A percentile compares a stretch with the other conserved stretches of the same genome.
Evolutionary conservation across 495 filamentous ascomycete genomes (phyloP).

Genomic region (Aspergillus baeticus): DNA sequence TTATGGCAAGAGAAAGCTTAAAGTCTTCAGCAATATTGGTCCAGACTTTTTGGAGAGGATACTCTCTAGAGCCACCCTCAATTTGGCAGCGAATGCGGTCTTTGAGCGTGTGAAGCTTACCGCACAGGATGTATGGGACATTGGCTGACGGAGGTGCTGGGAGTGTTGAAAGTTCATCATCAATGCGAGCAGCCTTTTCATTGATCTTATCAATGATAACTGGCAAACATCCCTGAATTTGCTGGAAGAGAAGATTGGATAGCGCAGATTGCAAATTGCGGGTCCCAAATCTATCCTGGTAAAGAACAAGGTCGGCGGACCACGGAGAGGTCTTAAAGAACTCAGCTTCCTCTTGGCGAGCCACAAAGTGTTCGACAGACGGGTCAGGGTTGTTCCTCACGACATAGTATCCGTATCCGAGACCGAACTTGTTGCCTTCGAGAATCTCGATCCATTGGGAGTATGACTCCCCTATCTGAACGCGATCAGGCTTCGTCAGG

Average conservation of each 20-base stretch:
- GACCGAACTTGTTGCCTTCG: constrained; percentile 46
- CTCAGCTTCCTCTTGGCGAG: constrained; percentile 53
- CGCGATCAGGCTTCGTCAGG: constrained; percentile 75
- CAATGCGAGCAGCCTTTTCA: constrained; percentile 44
- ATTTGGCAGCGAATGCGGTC: constrained; percentile 31
- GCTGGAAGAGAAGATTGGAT: constrained; percentile 50
- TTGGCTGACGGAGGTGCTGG: constrained; percentile 55
- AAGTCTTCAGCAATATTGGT: constrained; percentile 35
- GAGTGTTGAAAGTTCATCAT: constrained; percentile 44
- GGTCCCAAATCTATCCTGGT: constrained; percentile 57
- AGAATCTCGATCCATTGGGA: constrained; percentile 60
- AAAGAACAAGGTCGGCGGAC: constrained; percentile 41
- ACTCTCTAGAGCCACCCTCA: constrained; percentile 31
- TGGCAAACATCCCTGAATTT: constrained; percentile 61
- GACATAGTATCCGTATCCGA: constrained; percentile 67
- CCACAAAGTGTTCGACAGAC: constrained; percentile 48
- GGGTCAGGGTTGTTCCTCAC: constrained; percentile 59
- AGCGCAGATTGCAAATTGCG: constrained; percentile 53
- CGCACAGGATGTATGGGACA: constrained; percentile 33
- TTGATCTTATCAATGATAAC: constrained; percentile 57
- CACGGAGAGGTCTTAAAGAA: constrained; percentile 58
- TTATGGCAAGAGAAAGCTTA: constrained; percentile 29
- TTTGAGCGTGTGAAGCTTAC: constrained; percentile 33
- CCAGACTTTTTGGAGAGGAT: constrained; percentile 39
- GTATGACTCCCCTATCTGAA: constrained; percentile 47